These are phyloP conservation scores for Chlorella sp. DNA, from an alignment of 139 green algal genomes.

Conservation along the genomic window DNA sequence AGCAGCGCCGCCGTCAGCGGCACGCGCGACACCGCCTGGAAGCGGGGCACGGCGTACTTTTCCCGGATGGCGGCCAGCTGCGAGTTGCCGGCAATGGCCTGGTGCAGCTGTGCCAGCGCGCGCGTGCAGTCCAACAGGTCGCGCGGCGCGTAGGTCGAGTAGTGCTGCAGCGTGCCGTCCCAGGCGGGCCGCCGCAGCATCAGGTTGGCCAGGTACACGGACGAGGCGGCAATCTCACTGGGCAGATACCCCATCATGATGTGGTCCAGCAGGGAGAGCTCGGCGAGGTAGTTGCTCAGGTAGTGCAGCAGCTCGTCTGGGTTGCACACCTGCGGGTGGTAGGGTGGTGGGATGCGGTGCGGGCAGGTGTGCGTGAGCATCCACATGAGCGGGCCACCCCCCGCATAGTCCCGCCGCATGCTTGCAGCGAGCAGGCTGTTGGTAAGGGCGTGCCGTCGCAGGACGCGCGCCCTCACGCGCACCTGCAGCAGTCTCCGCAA, in stretches of 20 bases:
- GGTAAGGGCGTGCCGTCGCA: no score
- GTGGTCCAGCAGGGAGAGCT: conserved; percentile 88
- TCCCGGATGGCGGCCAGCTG: conserved; percentile 18
- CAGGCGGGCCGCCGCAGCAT: conserved; percentile 38
- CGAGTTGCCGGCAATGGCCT: background rate
- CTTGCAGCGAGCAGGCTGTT: no score
- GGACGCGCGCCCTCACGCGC: no score
- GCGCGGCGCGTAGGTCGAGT: conserved; percentile 26
- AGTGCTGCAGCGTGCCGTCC: conserved; percentile 36
- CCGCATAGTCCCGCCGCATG: no score
- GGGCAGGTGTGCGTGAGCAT: no score
- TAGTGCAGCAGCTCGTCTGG: conserved; percentile 48
- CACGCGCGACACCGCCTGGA: conserved; percentile 15
- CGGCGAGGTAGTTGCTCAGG: conserved; percentile 80
- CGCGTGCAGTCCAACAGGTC: conserved; percentile 25
- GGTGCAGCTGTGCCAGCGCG: conserved; percentile 25
- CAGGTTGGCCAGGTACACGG: conserved; percentile 69
- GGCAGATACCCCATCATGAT: conserved; percentile 69
- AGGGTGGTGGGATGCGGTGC: no score
- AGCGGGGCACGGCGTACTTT: conserved; percentile 19
- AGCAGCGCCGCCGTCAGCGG: background rate
- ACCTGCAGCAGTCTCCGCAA: conserved; percentile 55
- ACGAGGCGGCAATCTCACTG: conserved; percentile 67
- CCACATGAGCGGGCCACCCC: no score
- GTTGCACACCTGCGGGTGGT: conserved; percentile 45